Evolutionary conservation across 2,329 filamentous ascomycete species (phyloP), one percentile per base, ranked within the genome.

Genomic region (Dendryphion nanum): DNA sequence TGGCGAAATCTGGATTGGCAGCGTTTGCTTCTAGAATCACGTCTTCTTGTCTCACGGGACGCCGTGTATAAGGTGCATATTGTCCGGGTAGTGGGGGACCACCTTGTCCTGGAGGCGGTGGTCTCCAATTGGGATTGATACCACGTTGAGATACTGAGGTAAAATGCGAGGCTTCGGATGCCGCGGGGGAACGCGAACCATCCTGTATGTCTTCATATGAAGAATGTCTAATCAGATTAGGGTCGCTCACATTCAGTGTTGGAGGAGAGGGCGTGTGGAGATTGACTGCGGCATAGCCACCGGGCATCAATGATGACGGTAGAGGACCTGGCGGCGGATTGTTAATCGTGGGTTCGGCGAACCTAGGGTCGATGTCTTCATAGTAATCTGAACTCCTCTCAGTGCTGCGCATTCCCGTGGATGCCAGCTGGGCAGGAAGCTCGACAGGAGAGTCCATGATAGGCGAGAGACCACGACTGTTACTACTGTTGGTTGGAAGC

Each of bases 311-410:
- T 23, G 64, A 46, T 36, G 57, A 42, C 33, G 64, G 59, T 40
- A 63, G 42, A n/a, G 23, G 10, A 29, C 45, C 41, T 37, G 54
- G 51, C 57, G 64, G 50, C 36, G 40, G 44, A 31, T 44, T 48
- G 26, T 38, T 40, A 38, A 41, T 50, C 45, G 51, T 38, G 18
- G 69, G 67, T 40, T 80, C 76, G 21, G 82, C 85, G 57, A 96
- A 97, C 40, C 83, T 86, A 30, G 91, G 89, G 50, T 95, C 89
- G 10, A 95, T 81, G 62, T 97, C 91, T 73, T 97, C 93, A 59
- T 94, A 95, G 68, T 97, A 97, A 45, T 77, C 59, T 8, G 75
- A 73, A 34, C 53, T 64, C 17, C 54, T 53, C 24, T 66, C 61
- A 5, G 61, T 59, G 26, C 33, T 49, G 24, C 53, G 45, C 6